A percentile compares a stretch with the other conserved stretches of the same genome.
These are phyloP conservation scores for Salix viminalis DNA, from an alignment of 345 rosid species.

Conservation along the genomic window DNA sequence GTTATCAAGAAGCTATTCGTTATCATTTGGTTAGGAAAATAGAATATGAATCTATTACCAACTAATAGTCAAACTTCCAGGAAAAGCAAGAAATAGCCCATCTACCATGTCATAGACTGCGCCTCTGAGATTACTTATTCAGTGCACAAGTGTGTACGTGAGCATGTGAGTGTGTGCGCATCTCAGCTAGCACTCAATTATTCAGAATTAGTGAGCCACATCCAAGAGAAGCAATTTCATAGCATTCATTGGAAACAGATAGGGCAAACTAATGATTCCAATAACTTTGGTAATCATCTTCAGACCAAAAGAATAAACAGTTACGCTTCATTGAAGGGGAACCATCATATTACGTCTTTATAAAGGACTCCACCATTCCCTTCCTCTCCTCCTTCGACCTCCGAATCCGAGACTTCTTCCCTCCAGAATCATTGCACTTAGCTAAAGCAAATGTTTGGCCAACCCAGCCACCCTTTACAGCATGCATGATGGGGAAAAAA, in stretches of 20 bases:
- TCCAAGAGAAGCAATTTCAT: not conserved
- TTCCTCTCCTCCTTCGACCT: slow-evolving; percentile 93
- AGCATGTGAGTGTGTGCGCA: not conserved
- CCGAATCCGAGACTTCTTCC: slow-evolving; percentile 76
- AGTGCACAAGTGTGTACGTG: not conserved
- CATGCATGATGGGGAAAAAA: slow-evolving; percentile 48
- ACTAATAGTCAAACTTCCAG: not conserved
- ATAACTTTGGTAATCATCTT: not conserved
- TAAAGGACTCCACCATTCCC: slow-evolving; percentile 68
- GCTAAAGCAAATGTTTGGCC: slow-evolving; percentile 80
- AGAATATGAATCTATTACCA: not conserved
- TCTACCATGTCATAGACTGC: not conserved
- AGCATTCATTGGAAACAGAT: not conserved
- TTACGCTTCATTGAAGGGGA: slow-evolving; percentile 13
- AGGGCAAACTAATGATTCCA: not conserved
- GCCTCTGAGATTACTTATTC: not conserved
- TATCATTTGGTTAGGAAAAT: not conserved
- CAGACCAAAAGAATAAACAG: slow-evolving; percentile 5
- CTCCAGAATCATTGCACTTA: slow-evolving; percentile 60
- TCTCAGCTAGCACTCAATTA: not conserved
- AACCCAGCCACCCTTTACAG: slow-evolving; percentile 59
- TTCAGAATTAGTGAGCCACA: not conserved
- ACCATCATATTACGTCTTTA: slow-evolving; percentile 54
- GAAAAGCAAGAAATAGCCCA: not conserved
- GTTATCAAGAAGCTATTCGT: not conserved